A percentile compares a stretch with the other conserved stretches of the same genome.
phyloP scores from a whole-genome alignment of 129 eudicot genomes.

The Arctium minus region DNA sequence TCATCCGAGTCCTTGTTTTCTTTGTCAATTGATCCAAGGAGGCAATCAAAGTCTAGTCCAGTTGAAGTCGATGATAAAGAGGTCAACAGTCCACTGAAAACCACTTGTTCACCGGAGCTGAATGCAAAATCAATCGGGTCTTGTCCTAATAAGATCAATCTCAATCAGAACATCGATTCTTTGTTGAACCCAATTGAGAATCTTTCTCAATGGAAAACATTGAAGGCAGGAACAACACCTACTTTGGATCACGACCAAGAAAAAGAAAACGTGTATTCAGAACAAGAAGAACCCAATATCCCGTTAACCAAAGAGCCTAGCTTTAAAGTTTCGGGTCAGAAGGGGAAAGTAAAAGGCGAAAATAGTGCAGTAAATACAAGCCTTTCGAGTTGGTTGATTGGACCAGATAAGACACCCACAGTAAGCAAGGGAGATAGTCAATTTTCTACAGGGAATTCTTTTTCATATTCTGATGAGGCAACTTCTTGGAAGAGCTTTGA shows the following conservation, averaged over 20 bases:
- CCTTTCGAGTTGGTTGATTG: conserved; percentile 79
- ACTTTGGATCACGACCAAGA: conserved; percentile 16
- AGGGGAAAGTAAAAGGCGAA: conserved; percentile 10
- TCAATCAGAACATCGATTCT: conserved; percentile 16
- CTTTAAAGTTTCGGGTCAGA: conserved; percentile 3
- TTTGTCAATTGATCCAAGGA: conserved; percentile 50
- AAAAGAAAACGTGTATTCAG: conserved; percentile 51
- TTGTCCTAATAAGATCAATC: conserved; percentile 1
- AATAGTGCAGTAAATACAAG: conserved; percentile 56
- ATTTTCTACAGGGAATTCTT: conserved; percentile 41
- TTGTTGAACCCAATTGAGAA: conserved; percentile 56
- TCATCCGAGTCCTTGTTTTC: conserved; percentile 66
- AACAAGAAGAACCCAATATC: conserved; percentile 19
- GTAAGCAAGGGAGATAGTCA: conserved; percentile 34
- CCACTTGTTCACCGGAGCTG: conserved; percentile 3
- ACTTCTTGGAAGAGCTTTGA: conserved; percentile 44
- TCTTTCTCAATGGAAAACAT: conserved; percentile 46
- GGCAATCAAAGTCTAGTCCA: conserved; percentile 20
- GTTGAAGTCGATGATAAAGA: conserved; percentile 47
- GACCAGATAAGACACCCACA: conserved; percentile 31
- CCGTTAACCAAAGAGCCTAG: conserved; percentile 36
- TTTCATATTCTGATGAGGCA: conserved; percentile 36
- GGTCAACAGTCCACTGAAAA: conserved; percentile 52
- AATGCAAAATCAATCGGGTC: conserved; percentile 5
- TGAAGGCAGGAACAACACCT: conserved; percentile 27